Evolutionary conservation across 129 eudicot genomes (phyloP).

Genomic region (Deinandra increscens): DNA sequence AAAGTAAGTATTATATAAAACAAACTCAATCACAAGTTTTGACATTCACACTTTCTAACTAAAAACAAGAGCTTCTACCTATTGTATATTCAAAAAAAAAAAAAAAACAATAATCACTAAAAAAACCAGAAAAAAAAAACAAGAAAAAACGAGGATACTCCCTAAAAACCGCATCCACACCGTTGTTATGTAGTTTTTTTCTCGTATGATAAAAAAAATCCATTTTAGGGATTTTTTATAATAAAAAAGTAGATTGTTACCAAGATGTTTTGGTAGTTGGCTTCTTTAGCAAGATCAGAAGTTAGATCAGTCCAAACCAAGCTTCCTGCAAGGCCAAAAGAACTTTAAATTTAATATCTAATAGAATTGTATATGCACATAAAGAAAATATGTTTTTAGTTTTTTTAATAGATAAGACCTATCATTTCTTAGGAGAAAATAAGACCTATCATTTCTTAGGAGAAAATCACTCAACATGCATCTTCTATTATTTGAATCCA

Average conservation of each 20-base stretch:
- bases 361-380: background rate
- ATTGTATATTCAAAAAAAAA: constrained; percentile 34
- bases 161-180: constrained; percentile 80
- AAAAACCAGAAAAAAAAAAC: no score
- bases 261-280: constrained; percentile 40
- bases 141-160: constrained; percentile 67
- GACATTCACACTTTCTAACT: constrained; percentile 42
- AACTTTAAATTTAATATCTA: background rate
- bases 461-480: no score
- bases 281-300: constrained; percentile 35
- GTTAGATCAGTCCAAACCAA: constrained; percentile 50
- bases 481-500: no score
- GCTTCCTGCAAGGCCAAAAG: constrained; percentile 41
- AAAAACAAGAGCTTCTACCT: constrained; percentile 34
- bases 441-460: no score
- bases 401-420: no score
- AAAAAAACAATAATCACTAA: constrained; percentile 16
- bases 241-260: constrained; percentile 37
- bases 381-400: background rate
- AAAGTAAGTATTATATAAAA: constrained; percentile 17
- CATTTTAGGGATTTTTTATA: background rate
- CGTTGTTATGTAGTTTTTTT: constrained; percentile 33
- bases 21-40: constrained; percentile 30
- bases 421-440: no score
- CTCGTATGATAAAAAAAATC: constrained; percentile 27